Percentiles rank a stretch among this genome's conserved stretches.
These are phyloP conservation scores for Calonectria pauciramosa DNA, from an alignment of 2,329 filamentous ascomycete genomes.

Conservation along the genomic window DNA sequence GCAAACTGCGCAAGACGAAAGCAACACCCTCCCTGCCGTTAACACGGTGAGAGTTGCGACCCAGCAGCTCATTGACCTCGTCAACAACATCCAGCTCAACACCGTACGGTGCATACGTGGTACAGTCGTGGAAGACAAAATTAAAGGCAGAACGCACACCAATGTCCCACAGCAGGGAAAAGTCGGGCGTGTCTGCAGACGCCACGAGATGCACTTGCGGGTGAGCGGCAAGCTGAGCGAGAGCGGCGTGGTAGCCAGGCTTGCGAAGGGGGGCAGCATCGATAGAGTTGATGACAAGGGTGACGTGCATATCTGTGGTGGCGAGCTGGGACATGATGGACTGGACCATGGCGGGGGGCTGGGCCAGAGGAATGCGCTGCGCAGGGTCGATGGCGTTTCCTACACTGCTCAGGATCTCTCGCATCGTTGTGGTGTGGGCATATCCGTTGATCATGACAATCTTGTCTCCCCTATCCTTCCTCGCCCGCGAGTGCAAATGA, in stretches of 20 bases:
- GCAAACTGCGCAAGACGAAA: slow-evolving; percentile 90
- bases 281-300: slow-evolving; percentile 86
- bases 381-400: slow-evolving; percentile 71
- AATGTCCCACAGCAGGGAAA: slow-evolving; percentile 90
- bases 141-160: slow-evolving; percentile 85
- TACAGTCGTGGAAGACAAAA: slow-evolving; percentile 94
- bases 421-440: slow-evolving; percentile 72
- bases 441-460: slow-evolving; percentile 94
- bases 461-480: slow-evolving; percentile 50
- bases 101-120: slow-evolving; percentile 84
- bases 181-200: slow-evolving; percentile 90
- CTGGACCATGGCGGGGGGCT: slow-evolving; percentile 78
- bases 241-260: slow-evolving; percentile 75
- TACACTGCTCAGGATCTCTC: slow-evolving; percentile 79
- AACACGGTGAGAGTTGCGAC: slow-evolving; percentile 82
- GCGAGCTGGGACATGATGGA: slow-evolving; percentile 73
- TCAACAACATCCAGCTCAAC: slow-evolving; percentile 88
- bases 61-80: slow-evolving; percentile 88
- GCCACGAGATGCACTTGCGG: slow-evolving; percentile 80
- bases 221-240: slow-evolving; percentile 83
- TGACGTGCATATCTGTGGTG: slow-evolving; percentile 62
- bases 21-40: slow-evolving; percentile 92
- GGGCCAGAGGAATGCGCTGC: slow-evolving; percentile 68
- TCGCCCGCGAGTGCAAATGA: slow-evolving; percentile 65
- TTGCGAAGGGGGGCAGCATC: slow-evolving; percentile 85